Evolutionary conservation across 148 eudicot species (phyloP), one percentile per base, ranked within the genome.

Genomic region (Nyssa sinensis): DNA sequence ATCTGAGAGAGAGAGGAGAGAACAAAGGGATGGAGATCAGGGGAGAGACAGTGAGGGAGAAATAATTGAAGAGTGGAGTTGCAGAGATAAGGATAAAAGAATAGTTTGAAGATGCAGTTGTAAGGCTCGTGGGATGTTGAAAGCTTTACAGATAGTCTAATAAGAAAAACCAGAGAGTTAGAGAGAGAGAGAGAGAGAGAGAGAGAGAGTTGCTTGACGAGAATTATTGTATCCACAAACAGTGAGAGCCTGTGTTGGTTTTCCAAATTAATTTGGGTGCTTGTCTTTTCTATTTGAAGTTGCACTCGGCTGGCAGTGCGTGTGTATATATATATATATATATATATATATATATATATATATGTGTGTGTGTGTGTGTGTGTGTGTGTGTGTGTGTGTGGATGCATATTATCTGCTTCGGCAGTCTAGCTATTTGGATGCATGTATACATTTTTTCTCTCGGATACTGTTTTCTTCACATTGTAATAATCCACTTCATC

Each of bases 61-160:
- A 30, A 33, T 35, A 16, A 28, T 6, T 25, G 23, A 24, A 27
- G 51, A 31, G 64, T 10, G 63, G 58, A 61, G 32, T 39, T 39
- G 19, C 25, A 19, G 51, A 66, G 67, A 62, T 29, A 62, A 33
- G 34, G 30, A 67, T 23, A 33, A 53, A n/a, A 27, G 19, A 27
- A 39, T 4, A 53, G 21, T 49, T 55, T 55, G 59, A 19, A 62
- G 55, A 63, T 77, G 70, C 57, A 55, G 62, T 5, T 55, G 59
- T n/a, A 64, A 49, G 19, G 70, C 74, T 77, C 74, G 70, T 77
- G 79, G 79, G 78, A 57, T 75, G 71, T 59, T 75, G 66, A 75
- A 75, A 75, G 78, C 60, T 44, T 58, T 75, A 30, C 35, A 32
- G 67, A 68, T 75, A 29, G 51, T 44, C 17, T 55, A 55, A 55